Evolutionary conservation across 768 basidiomycete species (phyloP).

Genomic region (Cyclocybe aegerita): DNA sequence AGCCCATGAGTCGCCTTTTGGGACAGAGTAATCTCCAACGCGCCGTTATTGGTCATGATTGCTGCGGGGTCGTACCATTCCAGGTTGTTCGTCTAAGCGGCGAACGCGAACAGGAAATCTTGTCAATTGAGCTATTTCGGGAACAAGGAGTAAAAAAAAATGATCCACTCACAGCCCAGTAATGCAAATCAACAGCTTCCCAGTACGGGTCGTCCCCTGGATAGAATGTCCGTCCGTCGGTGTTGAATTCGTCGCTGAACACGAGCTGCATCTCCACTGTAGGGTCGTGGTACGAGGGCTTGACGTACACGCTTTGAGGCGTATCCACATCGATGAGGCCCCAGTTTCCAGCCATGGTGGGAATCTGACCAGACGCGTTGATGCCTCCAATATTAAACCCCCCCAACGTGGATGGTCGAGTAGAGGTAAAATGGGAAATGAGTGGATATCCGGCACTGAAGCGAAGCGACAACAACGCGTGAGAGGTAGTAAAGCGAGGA

Average conservation of each 20-base stretch:
- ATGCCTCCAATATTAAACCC: slow-evolving; percentile 78
- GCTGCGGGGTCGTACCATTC: slow-evolving; percentile 91
- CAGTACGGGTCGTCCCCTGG: slow-evolving; percentile 90
- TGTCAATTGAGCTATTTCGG: too few relatives aligned
- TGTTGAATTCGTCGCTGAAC: slow-evolving; percentile 89
- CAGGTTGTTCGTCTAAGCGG: slow-evolving; percentile 59
- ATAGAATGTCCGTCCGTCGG: slow-evolving; percentile 77
- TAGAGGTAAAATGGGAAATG: slow-evolving; percentile 53
- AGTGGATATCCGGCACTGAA: slow-evolving; percentile 63
- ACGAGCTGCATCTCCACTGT: slow-evolving; percentile 61
- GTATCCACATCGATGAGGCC: slow-evolving; percentile 80
- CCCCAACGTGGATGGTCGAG: slow-evolving; percentile 45
- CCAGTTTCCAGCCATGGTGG: slow-evolving; percentile 59
- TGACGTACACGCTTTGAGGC: slow-evolving; percentile 55
- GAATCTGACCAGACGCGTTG: slow-evolving; percentile 74
- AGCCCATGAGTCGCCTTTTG: slow-evolving; percentile 68
- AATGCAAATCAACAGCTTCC: slow-evolving; percentile 82
- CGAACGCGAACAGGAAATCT: too few relatives aligned
- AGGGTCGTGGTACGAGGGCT: slow-evolving; percentile 51
- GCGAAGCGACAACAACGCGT: not conserved
- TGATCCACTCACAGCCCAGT: slow-evolving; percentile 54
- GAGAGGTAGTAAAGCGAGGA: slow-evolving; percentile 1
- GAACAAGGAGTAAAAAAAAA: not conserved
- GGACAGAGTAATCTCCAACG: slow-evolving; percentile 72
- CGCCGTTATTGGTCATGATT: slow-evolving; percentile 71